phyloP scores from a whole-genome alignment of 306 rosid genomes.

The Elaeagnus macrophylla region DNA sequence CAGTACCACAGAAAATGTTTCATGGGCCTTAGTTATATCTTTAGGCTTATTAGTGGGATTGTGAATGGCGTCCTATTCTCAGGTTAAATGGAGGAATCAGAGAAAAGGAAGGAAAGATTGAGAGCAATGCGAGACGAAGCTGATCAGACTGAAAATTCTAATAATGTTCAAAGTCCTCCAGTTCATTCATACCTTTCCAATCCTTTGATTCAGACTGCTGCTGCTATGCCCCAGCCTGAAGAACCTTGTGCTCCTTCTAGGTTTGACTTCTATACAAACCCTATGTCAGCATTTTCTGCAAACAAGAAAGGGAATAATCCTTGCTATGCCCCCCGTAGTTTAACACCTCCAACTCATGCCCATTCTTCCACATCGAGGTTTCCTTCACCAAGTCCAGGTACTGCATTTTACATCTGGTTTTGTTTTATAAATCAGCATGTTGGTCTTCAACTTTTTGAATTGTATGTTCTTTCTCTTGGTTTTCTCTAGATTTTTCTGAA shows the following conservation, averaged over 20 bases:
- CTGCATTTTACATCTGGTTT: neutral
- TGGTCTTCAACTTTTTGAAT: no score
- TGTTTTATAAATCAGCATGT: neutral
- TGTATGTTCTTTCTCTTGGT: no score
- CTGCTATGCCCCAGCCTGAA: conserved; percentile 13
- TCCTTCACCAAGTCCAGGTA: conserved; percentile 45
- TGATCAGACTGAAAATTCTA: conserved; percentile 36
- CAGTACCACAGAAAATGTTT: no score
- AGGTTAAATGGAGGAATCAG: conserved; percentile 63
- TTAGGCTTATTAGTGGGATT: neutral
- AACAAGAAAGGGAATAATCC: conserved; percentile 31
- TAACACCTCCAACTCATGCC: conserved; percentile 27
- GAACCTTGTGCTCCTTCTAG: conserved; percentile 43
- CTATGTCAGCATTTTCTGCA: conserved; percentile 74
- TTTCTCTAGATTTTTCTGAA: no score
- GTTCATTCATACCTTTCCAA: conserved; percentile 50
- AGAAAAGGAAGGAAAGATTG: conserved; percentile 66
- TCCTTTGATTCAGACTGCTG: conserved; percentile 53
- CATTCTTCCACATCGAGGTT: conserved; percentile 23
- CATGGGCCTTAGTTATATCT: neutral
- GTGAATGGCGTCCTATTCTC: neutral
- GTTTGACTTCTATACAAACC: conserved; percentile 84
- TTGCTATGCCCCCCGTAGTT: conserved; percentile 19
- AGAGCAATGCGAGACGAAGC: conserved; percentile 72
- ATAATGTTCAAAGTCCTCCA: conserved; percentile 15